phyloP scores from a whole-genome alignment of 148 eudicot genomes.

The Pouteria glomerata region DNA sequence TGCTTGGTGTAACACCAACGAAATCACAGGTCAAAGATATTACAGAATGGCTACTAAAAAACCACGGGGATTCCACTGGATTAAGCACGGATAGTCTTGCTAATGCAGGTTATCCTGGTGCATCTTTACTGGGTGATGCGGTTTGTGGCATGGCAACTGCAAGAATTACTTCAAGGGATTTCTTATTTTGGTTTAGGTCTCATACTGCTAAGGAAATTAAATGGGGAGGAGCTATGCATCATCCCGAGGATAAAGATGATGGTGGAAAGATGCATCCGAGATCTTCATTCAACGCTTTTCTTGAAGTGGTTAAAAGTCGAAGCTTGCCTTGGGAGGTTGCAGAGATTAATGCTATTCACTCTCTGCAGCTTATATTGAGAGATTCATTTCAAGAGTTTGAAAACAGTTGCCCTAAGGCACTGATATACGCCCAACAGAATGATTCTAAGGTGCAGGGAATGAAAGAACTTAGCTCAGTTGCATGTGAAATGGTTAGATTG shows the following conservation, averaged over 20 bases:
- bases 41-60: constrained; percentile 24
- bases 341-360: constrained; percentile 38
- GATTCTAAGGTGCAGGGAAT: constrained; percentile 2
- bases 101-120: constrained; percentile 33
- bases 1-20: constrained; percentile 35
- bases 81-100: constrained; percentile 35
- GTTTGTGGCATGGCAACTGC: constrained; percentile 49
- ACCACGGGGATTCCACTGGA: constrained; percentile 29
- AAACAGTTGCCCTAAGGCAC: constrained; percentile 5
- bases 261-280: constrained; percentile 33
- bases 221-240: constrained; percentile 43
- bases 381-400: constrained; percentile 18
- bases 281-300: constrained; percentile 36
- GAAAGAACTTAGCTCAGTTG: constrained; percentile 29
- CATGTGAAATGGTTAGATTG: constrained; percentile 37
- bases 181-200: constrained; percentile 43
- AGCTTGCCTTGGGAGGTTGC: constrained; percentile 43
- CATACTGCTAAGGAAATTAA: constrained; percentile 36
- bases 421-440: neutral
- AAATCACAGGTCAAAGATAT: constrained; percentile 32
- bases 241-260: constrained; percentile 36
- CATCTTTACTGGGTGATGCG: constrained; percentile 30
- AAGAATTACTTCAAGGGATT: constrained; percentile 25
- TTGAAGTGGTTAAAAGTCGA: constrained; percentile 29
- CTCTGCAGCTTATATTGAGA: constrained; percentile 42